phyloP scores from a whole-genome alignment of 768 basidiomycete species.

The Hydnum rufescens region DNA sequence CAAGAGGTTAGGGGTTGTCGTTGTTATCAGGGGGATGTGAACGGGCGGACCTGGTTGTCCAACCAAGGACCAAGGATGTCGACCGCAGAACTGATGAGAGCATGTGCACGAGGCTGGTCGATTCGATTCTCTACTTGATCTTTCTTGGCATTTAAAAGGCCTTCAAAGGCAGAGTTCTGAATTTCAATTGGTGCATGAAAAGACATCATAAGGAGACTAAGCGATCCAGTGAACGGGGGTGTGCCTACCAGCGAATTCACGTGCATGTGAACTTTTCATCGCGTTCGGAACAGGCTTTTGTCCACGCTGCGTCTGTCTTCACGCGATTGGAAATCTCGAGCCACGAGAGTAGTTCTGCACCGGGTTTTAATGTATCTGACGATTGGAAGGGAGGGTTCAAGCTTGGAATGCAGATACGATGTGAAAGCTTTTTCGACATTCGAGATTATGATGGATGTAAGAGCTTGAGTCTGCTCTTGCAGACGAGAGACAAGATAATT shows the following conservation, averaged over 20 bases:
- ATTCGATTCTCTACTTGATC: slow-evolving; percentile 24
- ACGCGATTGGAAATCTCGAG: slow-evolving; percentile 29
- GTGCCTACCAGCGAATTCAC: slow-evolving; percentile 51
- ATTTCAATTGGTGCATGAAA: neutral
- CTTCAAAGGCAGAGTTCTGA: slow-evolving; percentile 32
- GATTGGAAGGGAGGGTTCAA: slow-evolving; percentile 44
- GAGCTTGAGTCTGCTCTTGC: slow-evolving; percentile 28
- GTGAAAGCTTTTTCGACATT: slow-evolving; percentile 45
- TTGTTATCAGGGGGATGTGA: neutral
- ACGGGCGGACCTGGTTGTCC: slow-evolving; percentile 48
- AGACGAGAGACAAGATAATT: slow-evolving; percentile 46
- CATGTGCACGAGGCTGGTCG: slow-evolving; percentile 27
- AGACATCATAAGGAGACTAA: neutral
- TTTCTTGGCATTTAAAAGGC: slow-evolving; percentile 31
- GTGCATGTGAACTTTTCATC: slow-evolving; percentile 93
- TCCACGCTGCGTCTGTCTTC: slow-evolving; percentile 37
- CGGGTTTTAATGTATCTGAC: slow-evolving; percentile 26
- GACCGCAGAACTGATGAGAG: slow-evolving; percentile 49
- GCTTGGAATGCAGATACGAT: slow-evolving; percentile 37
- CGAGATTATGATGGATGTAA: slow-evolving; percentile 39
- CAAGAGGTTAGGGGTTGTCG: neutral
- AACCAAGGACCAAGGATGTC: slow-evolving; percentile 58
- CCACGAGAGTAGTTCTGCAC: slow-evolving; percentile 37
- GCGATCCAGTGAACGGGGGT: neutral
- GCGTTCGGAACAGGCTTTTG: slow-evolving; percentile 44